These are phyloP conservation scores for Nicotiana tomentosiformis DNA, from an alignment of 257 asterid genomes.

Conservation along the genomic window DNA sequence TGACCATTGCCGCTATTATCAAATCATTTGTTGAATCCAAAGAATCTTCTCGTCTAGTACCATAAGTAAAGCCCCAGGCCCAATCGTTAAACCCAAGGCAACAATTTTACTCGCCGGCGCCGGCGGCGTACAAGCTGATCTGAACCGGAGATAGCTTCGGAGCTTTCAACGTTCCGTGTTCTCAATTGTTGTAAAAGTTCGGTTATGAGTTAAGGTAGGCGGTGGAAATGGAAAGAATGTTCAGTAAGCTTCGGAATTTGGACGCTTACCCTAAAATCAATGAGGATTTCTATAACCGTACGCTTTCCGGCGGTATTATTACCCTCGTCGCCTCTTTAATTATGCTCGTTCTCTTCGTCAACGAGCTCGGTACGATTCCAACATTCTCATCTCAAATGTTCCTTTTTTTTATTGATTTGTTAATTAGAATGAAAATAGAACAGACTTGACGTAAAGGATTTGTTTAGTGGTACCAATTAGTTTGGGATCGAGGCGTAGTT, in stretches of 20 bases:
- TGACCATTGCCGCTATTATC: background rate
- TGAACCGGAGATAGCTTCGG: slow-evolving; percentile 9
- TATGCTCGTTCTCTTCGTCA: slow-evolving; percentile 71
- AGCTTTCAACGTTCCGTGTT: background rate
- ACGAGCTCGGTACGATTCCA: slow-evolving; percentile 69
- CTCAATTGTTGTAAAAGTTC: background rate
- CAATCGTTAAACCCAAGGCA: background rate
- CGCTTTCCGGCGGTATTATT: slow-evolving; percentile 86
- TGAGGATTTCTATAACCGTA: slow-evolving; percentile 94
- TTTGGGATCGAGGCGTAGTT: background rate
- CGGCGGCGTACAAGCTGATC: background rate
- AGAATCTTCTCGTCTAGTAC: background rate
- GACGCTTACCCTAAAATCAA: slow-evolving; percentile 94
- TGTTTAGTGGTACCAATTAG: background rate
- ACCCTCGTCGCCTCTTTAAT: slow-evolving; percentile 65
- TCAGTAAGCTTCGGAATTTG: slow-evolving; percentile 69
- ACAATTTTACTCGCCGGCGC: background rate
- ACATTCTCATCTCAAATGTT: background rate
- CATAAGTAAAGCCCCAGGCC: background rate
- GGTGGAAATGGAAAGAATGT: slow-evolving; percentile 43
- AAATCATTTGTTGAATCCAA: background rate
- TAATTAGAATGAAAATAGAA: background rate
- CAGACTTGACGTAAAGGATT: background rate
- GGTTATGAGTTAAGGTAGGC: slow-evolving; percentile 4
- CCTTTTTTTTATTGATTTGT: background rate